These are phyloP conservation scores for Rhododendron mucronatum DNA, from an alignment of 148 eudicot species.

Conservation along the genomic window DNA sequence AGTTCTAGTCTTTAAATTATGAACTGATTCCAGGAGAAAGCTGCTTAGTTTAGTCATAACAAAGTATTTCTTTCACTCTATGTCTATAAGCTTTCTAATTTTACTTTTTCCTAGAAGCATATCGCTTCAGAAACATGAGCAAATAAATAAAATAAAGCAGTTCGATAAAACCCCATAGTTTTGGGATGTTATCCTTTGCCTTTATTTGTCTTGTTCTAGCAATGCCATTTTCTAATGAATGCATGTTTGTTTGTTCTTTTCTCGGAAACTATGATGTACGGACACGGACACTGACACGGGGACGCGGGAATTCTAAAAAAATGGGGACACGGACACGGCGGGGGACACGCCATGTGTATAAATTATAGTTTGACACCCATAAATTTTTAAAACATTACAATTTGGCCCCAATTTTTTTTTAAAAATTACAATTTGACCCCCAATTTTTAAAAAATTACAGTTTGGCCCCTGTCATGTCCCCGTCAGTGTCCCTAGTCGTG, in stretches of 20 bases:
- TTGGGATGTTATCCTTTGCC: background rate
- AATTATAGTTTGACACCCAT: no score
- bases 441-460: no score
- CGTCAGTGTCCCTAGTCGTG: no score
- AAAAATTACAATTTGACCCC: no score
- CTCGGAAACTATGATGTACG: no score
- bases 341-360: no score
- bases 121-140: background rate
- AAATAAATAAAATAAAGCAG: background rate
- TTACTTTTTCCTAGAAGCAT: background rate
- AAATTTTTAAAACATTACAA: no score
- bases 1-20: background rate
- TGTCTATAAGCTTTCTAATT: background rate
- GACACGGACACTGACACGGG: no score
- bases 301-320: no score
- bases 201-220: background rate
- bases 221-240: background rate
- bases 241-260: background rate
- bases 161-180: background rate
- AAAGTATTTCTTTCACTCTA: background rate
- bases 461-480: no score
- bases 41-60: background rate
- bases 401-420: no score
- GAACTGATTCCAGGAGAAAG: background rate
- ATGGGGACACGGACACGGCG: no score